Evolutionary conservation across 768 basidiomycete species (phyloP).

Genomic region (Boletellus emodensis): DNA sequence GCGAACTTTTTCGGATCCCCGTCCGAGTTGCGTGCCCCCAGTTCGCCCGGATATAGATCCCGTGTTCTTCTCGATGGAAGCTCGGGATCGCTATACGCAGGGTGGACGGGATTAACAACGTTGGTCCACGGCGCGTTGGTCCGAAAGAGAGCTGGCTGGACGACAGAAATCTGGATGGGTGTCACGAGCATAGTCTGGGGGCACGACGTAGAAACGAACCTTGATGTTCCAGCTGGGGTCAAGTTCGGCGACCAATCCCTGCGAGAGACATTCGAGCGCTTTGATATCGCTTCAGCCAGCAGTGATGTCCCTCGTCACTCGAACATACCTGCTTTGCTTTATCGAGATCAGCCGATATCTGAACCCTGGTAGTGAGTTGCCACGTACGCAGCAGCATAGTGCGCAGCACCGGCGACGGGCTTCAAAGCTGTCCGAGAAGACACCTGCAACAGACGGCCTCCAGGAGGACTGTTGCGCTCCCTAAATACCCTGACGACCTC

Average conservation of each 20-base stretch:
- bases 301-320: not conserved
- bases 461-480: slow-evolving; percentile 35
- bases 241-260: slow-evolving; percentile 37
- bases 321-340: slow-evolving; percentile 25
- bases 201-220: slow-evolving; percentile 22
- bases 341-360: not conserved
- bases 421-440: slow-evolving; percentile 29
- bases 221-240: slow-evolving; percentile 48
- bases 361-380: not conserved
- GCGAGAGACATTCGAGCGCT: slow-evolving; percentile 39
- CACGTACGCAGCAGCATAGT: slow-evolving; percentile 28
- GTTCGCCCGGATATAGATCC: slow-evolving; percentile 6
- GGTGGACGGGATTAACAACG: slow-evolving; percentile 11
- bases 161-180: slow-evolving; percentile 18
- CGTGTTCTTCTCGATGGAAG: slow-evolving; percentile 16
- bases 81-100: slow-evolving; percentile 16
- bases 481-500: slow-evolving; percentile 36
- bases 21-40: not conserved
- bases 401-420: slow-evolving; percentile 12
- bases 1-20: slow-evolving; percentile 26
- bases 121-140: slow-evolving; percentile 8
- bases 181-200: not conserved
- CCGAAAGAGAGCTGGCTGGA: slow-evolving; percentile 24
- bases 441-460: slow-evolving; percentile 38
- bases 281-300: slow-evolving; percentile 2